phyloP scores from a whole-genome alignment of 352 stramenopile genomes.

The Globisporangium cederbergense region DNA sequence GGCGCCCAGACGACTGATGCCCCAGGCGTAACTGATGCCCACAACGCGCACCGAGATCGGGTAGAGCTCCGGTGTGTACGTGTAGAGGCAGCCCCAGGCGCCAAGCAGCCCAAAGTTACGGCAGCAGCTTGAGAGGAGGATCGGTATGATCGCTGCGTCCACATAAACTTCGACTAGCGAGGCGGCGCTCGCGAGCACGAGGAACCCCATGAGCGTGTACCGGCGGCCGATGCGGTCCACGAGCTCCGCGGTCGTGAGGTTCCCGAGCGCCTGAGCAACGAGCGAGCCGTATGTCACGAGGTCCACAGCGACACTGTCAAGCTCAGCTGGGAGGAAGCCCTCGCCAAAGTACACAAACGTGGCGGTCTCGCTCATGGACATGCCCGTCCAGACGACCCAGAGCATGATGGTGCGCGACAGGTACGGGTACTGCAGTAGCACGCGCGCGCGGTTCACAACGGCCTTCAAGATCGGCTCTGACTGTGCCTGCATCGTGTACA shows the following conservation, averaged over 20 bases:
- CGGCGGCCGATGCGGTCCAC: slow-evolving; percentile 6
- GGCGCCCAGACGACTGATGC: background rate
- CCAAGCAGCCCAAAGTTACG: slow-evolving; percentile 16
- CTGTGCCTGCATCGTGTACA: background rate
- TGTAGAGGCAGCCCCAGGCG: slow-evolving; percentile 22
- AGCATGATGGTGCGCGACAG: slow-evolving; percentile 6
- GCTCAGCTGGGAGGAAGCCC: background rate
- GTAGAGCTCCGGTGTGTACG: slow-evolving; percentile 29
- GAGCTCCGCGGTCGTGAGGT: background rate
- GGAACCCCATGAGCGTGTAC: background rate
- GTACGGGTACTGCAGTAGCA: slow-evolving; percentile 5
- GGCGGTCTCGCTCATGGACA: background rate
- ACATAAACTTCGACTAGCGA: slow-evolving; percentile 6
- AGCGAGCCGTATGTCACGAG: slow-evolving; percentile 1
- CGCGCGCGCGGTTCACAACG: background rate
- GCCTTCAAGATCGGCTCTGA: background rate
- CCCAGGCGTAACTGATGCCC: slow-evolving; percentile 15
- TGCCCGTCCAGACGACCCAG: slow-evolving; percentile 7
- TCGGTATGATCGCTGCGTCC: background rate
- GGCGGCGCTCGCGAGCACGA: background rate
- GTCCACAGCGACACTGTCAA: background rate
- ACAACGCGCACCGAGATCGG: slow-evolving; percentile 19
- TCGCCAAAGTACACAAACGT: slow-evolving; percentile 4
- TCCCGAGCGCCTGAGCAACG: background rate
- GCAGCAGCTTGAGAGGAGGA: slow-evolving; percentile 1